Base-by-base conservation (phyloP, 176 grass and related monocot genomes). In the Aegilops longissima region DNA sequence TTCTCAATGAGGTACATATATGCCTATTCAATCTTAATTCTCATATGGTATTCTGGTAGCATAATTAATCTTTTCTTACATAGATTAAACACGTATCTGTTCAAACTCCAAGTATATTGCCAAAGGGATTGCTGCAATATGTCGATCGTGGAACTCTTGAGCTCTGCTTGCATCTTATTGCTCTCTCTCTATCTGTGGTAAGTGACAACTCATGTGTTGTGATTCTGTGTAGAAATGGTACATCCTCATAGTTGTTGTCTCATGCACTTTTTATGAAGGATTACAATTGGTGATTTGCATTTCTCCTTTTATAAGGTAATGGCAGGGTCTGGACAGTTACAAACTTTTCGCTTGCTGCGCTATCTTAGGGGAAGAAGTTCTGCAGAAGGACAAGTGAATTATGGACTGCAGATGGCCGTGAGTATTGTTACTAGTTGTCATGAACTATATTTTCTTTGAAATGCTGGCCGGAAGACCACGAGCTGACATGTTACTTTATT, bases 371-470 rank as follows among this genome's bases (percentile, higher is more conserved):
- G 92, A 83, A 91, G 96, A 91, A 91, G 90, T 88, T 95, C 96
- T 56, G 86, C 92, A 66, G 96, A 98, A 86, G 96, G 96, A 29
- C 96, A 98, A 86, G 88, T 98, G 83, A 94, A 95, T 91, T 98
- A 95, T 91, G 96, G 96, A 72, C 90, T 95, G 71, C 96, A 98
- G 89, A 98, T 98, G 92, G 86, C 92, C 34, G 93, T 98, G 88
- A 91, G 93, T 92, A 81, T 86, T 31, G 0, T 66, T 49, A 70
- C 31, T 69, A 70, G 21, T 33, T 83, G 23, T 61, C 35, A 74
- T 84, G 49, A 38, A 74, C 42, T 61, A 9, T 83, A 24, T 80
- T 79, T 78, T 66, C 12, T 66, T 80, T 79, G 6, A 72, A 64
- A 35, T 56, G 3, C 54, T 59, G 40, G 30, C 8, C 13, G 17